These are phyloP conservation scores for Boechera stricta DNA, from an alignment of 345 rosid genomes.

Conservation along the genomic window DNA sequence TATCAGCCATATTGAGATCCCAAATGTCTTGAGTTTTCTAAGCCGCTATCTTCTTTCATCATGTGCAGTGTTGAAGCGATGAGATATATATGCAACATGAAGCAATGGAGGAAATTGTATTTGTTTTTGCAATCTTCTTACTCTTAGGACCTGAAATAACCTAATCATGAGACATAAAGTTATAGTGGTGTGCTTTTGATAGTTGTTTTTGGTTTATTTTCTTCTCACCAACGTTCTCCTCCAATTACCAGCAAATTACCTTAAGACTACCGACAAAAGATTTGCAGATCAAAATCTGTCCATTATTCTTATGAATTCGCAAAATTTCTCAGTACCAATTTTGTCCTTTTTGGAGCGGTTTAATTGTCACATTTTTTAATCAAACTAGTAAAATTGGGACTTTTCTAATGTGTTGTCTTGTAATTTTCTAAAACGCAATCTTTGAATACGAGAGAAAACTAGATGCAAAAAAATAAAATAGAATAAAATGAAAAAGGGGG, in stretches of 20 bases:
- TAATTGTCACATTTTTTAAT: neutral
- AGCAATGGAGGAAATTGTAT: slow-evolving; percentile 15
- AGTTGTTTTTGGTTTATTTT: slow-evolving; percentile 7
- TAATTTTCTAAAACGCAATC: neutral
- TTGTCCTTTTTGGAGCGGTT: neutral
- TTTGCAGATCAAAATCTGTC: neutral
- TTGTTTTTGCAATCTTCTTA: slow-evolving; percentile 4
- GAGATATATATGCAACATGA: neutral
- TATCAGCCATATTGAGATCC: neutral
- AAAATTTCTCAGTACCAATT: neutral
- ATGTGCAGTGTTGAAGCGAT: slow-evolving; percentile 32
- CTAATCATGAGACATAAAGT: slow-evolving; percentile 21
- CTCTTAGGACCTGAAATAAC: slow-evolving; percentile 1
- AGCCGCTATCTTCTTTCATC: slow-evolving; percentile 12
- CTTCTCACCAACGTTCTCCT: neutral
- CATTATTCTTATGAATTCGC: neutral
- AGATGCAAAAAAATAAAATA: no score
- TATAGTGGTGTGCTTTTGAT: slow-evolving; percentile 7
- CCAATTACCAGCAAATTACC: neutral
- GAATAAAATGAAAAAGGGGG: neutral
- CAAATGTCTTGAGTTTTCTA: slow-evolving; percentile 5
- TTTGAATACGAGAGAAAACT: neutral
- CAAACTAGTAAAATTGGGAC: neutral
- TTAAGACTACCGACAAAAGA: neutral
- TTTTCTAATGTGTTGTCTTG: neutral